Evolutionary conservation across 208 protist genomes (phyloP), one percentile per base, ranked within the genome.

Genomic region (Novymonas esmeraldas): DNA sequence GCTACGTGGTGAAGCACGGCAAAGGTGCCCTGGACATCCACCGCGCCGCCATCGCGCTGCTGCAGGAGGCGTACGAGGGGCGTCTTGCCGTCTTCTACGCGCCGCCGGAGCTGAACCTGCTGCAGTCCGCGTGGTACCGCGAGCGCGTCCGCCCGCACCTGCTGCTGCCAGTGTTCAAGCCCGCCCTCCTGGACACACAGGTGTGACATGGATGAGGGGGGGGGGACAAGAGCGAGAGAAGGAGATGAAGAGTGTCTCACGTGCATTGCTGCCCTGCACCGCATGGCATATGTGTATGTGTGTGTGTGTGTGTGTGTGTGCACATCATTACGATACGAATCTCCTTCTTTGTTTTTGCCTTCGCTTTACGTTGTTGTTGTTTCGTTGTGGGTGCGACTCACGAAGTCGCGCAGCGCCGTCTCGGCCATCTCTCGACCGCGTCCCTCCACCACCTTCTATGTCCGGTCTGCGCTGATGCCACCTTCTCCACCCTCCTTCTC

Each of bases 61-160:
- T 97, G 28, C 87, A 95, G 67, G 93, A 97, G 42, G 92, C 89
- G 24, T 91, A 95, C 70, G 84, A 97, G 18, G 94, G 94, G n/a
- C 67, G 77, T 0, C 59, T 98, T 0, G 62, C 87, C 10, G 54
- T 98, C 13, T 98, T 93, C 76, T 96, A 96, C 60, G 75, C 80
- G 1, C 84, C 94, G 13, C 92, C 94, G 9, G 77, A 84, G 55
- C 16, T 84, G 29, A 78, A 84, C 41, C 74, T 84, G 46, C 45
- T 92, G 63, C 33, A 81, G 29, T 89, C 85, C 20, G 60, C 50
- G 28, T 64, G 72, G 46, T 94, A 87, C 54, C 46, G 65, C 22
- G 51, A 79, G 48, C 50, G 78, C n/a, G 51, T 90, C 24, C 60
- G 51, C 6, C 84, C 79, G 13, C 64, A 74, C 56, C 61, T 90